Evolutionary conservation across 371 early-diverging fungal species (phyloP).

Genomic region (Batkoa obscura): DNA sequence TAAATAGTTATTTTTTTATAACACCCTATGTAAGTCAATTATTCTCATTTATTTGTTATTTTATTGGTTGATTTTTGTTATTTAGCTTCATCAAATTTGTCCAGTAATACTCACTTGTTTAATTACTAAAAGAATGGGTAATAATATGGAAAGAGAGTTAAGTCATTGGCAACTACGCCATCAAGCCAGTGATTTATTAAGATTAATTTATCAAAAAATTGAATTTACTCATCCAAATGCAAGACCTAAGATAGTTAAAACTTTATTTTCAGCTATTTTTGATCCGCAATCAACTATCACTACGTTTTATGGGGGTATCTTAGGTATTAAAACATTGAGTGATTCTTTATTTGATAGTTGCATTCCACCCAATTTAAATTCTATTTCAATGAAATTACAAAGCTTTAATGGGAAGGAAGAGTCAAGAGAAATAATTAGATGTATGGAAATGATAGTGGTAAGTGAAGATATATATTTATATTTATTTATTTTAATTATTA

Average conservation of each 20-base stretch:
- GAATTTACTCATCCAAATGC: conserved; percentile 63
- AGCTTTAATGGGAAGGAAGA: too few species aligned
- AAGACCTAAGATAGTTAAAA: conserved; percentile 72
- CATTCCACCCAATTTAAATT: too few species aligned
- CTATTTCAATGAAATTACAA: too few species aligned
- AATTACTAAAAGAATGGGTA: conserved; percentile 63
- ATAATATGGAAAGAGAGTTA: conserved; percentile 18
- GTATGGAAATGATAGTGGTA: too few species aligned
- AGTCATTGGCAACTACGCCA: conserved; percentile 73
- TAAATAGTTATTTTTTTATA: conserved; percentile 82
- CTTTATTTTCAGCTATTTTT: conserved; percentile 67
- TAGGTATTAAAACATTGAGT: too few species aligned
- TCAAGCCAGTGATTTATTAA: conserved; percentile 49
- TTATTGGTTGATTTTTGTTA: background rate
- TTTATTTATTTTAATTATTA: too few species aligned
- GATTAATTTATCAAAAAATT: conserved; percentile 47
- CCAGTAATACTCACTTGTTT: conserved; percentile 92
- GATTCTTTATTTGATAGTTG: too few species aligned
- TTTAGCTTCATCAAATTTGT: conserved; percentile 88
- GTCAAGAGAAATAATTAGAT: too few species aligned
- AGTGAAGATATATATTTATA: too few species aligned
- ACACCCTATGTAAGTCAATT: conserved; percentile 79
- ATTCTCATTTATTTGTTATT: too few species aligned
- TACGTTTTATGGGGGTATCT: conserved; percentile 78
- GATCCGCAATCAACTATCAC: conserved; percentile 64